Percentiles rank a stretch among this genome's conserved stretches.
phyloP scores from a whole-genome alignment of 768 basidiomycete species.

The Mycena rosella region DNA sequence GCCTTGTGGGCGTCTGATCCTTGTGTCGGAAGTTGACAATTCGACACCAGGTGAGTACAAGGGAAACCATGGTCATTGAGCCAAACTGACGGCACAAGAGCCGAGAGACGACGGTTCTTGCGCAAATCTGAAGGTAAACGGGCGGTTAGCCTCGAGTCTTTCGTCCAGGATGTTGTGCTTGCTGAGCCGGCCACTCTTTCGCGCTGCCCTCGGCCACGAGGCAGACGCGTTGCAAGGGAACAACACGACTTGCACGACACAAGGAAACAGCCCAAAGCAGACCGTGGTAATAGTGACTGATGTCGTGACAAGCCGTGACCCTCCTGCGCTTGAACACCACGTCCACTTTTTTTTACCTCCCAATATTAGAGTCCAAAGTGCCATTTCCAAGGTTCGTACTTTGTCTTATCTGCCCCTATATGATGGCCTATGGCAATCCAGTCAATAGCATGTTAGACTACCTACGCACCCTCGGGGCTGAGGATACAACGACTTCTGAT shows the following conservation, averaged over 20 bases:
- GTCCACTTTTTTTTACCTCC: not conserved
- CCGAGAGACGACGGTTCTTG: not conserved
- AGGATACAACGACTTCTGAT: constrained; percentile 37
- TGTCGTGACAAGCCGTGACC: no score
- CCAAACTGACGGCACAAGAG: constrained; percentile 11
- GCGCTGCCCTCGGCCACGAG: constrained; percentile 22
- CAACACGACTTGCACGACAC: no score
- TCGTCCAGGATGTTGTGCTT: not conserved
- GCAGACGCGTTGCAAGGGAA: constrained; percentile 19
- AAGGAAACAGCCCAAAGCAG: not conserved
- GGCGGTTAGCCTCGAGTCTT: constrained; percentile 18
- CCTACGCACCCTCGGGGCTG: constrained; percentile 43
- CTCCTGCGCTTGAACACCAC: no score
- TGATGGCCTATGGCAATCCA: constrained; percentile 39
- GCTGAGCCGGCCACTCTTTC: not conserved
- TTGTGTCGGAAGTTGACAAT: constrained; percentile 10
- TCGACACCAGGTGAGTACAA: constrained; percentile 19
- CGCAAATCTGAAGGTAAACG: constrained; percentile 9
- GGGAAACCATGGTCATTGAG: constrained; percentile 17
- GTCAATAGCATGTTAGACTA: constrained; percentile 50
- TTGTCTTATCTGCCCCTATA: not conserved
- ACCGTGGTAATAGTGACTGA: not conserved
- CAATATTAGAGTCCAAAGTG: no score
- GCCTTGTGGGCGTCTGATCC: constrained; percentile 23
- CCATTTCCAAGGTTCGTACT: constrained; percentile 19